These are phyloP conservation scores for Trichoderma sp. DNA, from an alignment of 2,329 filamentous ascomycete species.

Conservation along the genomic window DNA sequence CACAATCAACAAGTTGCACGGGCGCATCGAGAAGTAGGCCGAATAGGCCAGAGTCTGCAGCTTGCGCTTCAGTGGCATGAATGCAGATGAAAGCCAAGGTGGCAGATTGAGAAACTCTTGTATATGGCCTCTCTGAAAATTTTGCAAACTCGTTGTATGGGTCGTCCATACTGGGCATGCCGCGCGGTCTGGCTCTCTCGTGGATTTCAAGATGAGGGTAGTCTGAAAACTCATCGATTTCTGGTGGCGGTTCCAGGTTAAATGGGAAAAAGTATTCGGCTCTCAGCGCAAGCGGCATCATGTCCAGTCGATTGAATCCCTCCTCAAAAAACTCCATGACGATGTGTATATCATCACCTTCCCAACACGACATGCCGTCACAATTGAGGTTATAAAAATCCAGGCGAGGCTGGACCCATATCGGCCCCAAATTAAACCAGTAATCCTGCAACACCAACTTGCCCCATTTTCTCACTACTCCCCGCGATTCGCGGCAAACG, in stretches of 20 bases:
- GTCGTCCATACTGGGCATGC: neutral
- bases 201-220: neutral
- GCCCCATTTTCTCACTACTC: neutral
- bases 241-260: neutral
- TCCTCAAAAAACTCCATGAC: neutral
- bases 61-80: neutral
- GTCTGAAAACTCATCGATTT: neutral
- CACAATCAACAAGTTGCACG: neutral
- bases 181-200: neutral
- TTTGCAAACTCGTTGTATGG: neutral
- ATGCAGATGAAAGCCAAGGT: neutral
- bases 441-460: neutral
- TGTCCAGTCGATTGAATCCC: neutral
- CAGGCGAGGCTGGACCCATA: neutral
- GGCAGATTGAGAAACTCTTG: neutral
- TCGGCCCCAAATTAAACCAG: neutral
- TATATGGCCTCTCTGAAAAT: neutral
- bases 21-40: neutral
- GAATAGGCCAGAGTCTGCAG: neutral
- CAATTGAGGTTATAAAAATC: neutral
- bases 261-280: neutral
- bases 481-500: neutral
- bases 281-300: neutral
- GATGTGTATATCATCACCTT: neutral
- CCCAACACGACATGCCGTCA: neutral